Conservation (phyloP, 2,329 filamentous ascomycete genomes). For the Ophiocordyceps camponoti-saundersi region DNA sequence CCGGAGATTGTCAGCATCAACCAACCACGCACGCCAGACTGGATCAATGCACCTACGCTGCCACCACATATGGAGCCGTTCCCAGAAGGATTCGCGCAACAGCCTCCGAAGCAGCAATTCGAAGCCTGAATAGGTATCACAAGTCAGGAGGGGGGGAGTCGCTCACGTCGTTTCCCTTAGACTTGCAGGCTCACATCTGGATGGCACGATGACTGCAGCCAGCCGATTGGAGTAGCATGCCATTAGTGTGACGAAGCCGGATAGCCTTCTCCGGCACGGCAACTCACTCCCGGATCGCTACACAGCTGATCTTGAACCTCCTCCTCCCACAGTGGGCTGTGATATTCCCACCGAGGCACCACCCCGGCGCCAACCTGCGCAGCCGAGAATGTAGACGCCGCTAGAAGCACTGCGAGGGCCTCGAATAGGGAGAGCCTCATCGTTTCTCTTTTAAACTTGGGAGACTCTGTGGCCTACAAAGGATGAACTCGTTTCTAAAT, state of each 20-base stretch:
- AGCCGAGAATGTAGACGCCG: not conserved
- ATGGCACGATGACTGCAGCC: not conserved
- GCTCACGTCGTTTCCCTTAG: not conserved
- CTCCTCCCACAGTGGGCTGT: not conserved
- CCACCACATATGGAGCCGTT: not conserved
- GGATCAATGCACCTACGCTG: not conserved
- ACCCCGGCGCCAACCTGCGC: too few species aligned
- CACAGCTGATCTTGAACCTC: not conserved
- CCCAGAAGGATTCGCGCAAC: not conserved
- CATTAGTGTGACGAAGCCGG: too few species aligned
- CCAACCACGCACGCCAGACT: too few species aligned
- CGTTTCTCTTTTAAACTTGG: too few species aligned
- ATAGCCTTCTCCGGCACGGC: too few species aligned
- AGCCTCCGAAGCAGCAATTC: not conserved
- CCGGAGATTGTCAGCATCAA: not conserved
- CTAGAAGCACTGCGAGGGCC: not conserved
- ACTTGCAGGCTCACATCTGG: not conserved
- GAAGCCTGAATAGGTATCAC: not conserved
- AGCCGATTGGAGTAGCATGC: too few species aligned
- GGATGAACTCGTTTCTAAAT: too few species aligned
- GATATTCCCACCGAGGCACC: not conserved
- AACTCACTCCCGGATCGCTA: not conserved
- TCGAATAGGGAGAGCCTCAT: not conserved
- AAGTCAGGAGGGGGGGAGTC: not conserved
- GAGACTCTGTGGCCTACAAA: too few species aligned